Base-by-base conservation (phyloP, 257 asterid genomes). In the Lycium barbarum region DNA sequence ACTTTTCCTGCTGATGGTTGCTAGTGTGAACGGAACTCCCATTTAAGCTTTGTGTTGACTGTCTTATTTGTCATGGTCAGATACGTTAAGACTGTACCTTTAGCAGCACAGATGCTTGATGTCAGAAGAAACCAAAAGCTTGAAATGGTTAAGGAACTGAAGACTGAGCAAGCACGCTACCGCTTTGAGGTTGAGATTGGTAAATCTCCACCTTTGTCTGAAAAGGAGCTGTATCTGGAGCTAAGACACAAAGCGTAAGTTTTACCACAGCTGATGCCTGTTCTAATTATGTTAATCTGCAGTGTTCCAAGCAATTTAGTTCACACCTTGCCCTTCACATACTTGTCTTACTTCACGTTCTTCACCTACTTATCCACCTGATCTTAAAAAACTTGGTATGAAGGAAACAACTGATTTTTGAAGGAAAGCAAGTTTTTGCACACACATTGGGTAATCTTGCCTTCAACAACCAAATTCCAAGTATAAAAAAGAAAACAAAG, bases 101-200 rank as follows among this genome's bases (percentile, higher is more conserved):
- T 97, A 83, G 99, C 98, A 63, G 94, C 99, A 67, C 86, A 94
- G 90, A 33, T 94, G 89, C 97, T 96, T 84, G 99, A 95, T 82
- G 92, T 96, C 87, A 92, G 97, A 90, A 93, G 82, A 89, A 91
- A 11, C 86, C 98, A 95, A 83, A 97, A 97, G 89, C 97, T 92
- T 87, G 92, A 97, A 90, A 93, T 97, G 84, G 94, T 93, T 85
- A 90, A 94, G 88, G 92, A 92, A 87, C 86, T 97, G 86, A 97
- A 92, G 85, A 70, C 89, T 74, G 98, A 91, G 90, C 90, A 95
- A 89, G 97, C 99, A 5, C 93, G 96, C n/a, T 95, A 95, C 87
- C 91, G 95, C 78, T 89, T 97, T 83, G 98, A 97, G 91, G 98
- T 92, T 62, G 98, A 95, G 92, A 95, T 97, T 81, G 99, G 98